Conservation (phyloP, 352 stramenopile genomes). For the Globisporangium recalcitrans region DNA sequence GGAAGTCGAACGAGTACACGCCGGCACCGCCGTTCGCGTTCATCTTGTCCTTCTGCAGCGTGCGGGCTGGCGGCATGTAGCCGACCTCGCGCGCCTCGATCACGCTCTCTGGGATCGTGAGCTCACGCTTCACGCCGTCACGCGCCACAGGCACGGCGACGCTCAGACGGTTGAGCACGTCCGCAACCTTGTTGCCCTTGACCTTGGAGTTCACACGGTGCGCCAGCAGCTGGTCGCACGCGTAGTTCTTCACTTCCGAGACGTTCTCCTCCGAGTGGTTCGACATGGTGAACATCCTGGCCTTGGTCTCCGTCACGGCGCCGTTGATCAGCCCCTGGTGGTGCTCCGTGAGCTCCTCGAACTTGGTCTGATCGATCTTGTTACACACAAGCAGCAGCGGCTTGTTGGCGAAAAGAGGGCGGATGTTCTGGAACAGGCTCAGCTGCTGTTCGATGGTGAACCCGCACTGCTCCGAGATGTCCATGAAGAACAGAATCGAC, state of each 20-base stretch:
- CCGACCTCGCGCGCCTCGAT: slow-evolving; percentile 66
- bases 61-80: slow-evolving; percentile 30
- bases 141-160: slow-evolving; percentile 93
- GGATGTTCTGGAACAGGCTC: slow-evolving; percentile 97
- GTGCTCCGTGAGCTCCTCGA: slow-evolving; percentile 80
- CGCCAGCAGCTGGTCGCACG: slow-evolving; percentile 94
- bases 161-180: slow-evolving; percentile 95
- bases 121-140: slow-evolving; percentile 88
- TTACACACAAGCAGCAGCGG: slow-evolving; percentile 98
- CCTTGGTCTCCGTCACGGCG: slow-evolving; percentile 66
- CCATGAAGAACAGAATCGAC: slow-evolving; percentile 99
- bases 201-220: slow-evolving; percentile 94
- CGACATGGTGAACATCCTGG: slow-evolving; percentile 97
- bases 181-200: slow-evolving; percentile 94
- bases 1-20: slow-evolving; percentile 97
- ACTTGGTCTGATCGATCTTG: slow-evolving; percentile 97
- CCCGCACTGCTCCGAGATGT: slow-evolving; percentile 99
- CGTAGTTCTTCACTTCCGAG: slow-evolving; percentile 91
- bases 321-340: slow-evolving; percentile 82
- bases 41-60: slow-evolving; percentile 85
- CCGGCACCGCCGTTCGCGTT: slow-evolving; percentile 95
- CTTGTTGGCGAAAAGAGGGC: slow-evolving; percentile 99
- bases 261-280: slow-evolving; percentile 98
- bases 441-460: slow-evolving; percentile 99
- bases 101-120: slow-evolving; percentile 93